These are phyloP conservation scores for Microcyclospora pomicola DNA, from an alignment of 2,329 filamentous ascomycete genomes.

Conservation along the genomic window DNA sequence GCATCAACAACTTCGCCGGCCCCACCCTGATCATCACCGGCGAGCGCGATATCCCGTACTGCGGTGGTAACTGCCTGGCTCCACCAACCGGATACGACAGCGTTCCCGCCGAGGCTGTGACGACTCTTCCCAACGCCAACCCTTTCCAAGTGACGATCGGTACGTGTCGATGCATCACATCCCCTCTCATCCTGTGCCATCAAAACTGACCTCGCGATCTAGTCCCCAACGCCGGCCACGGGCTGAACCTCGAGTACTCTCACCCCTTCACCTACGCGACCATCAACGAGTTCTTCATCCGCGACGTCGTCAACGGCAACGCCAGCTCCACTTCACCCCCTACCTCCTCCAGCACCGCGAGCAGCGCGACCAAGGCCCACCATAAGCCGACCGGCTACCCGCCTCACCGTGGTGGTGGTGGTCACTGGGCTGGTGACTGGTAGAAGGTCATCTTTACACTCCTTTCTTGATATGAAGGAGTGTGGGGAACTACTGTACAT, in stretches of 20 bases:
- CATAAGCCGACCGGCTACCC: too few relatives aligned
- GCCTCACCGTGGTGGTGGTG: too few relatives aligned
- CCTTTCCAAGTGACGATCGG: not conserved
- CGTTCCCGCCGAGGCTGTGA: conserved; percentile 31
- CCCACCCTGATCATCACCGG: conserved; percentile 48
- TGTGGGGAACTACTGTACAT: too few relatives aligned
- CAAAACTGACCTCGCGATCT: not conserved
- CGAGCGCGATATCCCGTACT: conserved; percentile 40
- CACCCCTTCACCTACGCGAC: conserved; percentile 17
- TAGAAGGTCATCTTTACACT: too few relatives aligned
- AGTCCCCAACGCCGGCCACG: conserved; percentile 34
- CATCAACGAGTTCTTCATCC: conserved; percentile 18
- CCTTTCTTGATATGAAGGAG: too few relatives aligned
- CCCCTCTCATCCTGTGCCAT: conserved; percentile 29
- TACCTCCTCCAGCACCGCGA: too few relatives aligned
- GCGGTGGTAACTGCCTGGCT: conserved; percentile 45
- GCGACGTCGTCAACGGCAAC: conserved; percentile 7
- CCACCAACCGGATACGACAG: conserved; percentile 26
- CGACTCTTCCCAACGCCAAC: conserved; percentile 31
- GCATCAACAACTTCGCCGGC: conserved; percentile 31
- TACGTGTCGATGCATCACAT: not conserved
- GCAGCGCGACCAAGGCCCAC: too few relatives aligned
- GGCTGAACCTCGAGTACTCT: conserved; percentile 22
- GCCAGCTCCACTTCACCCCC: too few relatives aligned
- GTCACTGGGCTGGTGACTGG: too few relatives aligned